These are phyloP conservation scores for Arxiozyma bovina DNA, from an alignment of 1,139 yeast genomes.

Conservation along the genomic window DNA sequence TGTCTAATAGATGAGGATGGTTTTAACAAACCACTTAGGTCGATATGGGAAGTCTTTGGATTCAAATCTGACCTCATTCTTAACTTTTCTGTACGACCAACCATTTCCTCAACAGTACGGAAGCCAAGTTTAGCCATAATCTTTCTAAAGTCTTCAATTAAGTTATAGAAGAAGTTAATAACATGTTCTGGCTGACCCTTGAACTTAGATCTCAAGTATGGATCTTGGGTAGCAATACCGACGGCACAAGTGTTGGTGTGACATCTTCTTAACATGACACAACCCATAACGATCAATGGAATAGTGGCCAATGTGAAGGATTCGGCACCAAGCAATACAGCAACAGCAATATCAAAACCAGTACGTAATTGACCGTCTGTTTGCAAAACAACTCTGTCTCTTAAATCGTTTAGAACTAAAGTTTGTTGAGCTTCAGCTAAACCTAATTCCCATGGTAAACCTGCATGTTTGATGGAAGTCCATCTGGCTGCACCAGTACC, in stretches of 20 bases:
- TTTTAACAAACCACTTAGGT: slow-evolving; percentile 83
- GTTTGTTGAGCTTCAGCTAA: slow-evolving; percentile 98
- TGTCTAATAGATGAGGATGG: slow-evolving; percentile 97
- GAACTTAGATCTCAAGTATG: slow-evolving; percentile 83
- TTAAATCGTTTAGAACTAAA: slow-evolving; percentile 83
- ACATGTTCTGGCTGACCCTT: slow-evolving; percentile 98
- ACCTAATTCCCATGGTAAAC: slow-evolving; percentile 98
- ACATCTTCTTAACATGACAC: slow-evolving; percentile 92
- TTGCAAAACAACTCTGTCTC: slow-evolving; percentile 92
- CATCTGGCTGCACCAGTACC: slow-evolving; percentile 99
- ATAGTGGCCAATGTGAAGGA: slow-evolving; percentile 98
- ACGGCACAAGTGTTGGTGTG: slow-evolving; percentile 93
- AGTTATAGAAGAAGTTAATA: slow-evolving; percentile 90
- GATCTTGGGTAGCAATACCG: slow-evolving; percentile 98
- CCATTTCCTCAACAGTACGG: slow-evolving; percentile 95
- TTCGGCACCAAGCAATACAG: slow-evolving; percentile 93
- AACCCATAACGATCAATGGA: slow-evolving; percentile 94
- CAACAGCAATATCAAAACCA: slow-evolving; percentile 88
- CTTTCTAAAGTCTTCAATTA: slow-evolving; percentile 83
- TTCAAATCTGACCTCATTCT: slow-evolving; percentile 79
- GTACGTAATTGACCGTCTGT: slow-evolving; percentile 97
- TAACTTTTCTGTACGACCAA: slow-evolving; percentile 90
- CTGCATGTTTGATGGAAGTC: slow-evolving; percentile 95
- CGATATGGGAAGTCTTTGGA: slow-evolving; percentile 86
- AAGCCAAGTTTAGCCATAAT: slow-evolving; percentile 93